Evolutionary conservation across 2,329 filamentous ascomycete genomes (phyloP).

Genomic region (Aureobasidium sp.): DNA sequence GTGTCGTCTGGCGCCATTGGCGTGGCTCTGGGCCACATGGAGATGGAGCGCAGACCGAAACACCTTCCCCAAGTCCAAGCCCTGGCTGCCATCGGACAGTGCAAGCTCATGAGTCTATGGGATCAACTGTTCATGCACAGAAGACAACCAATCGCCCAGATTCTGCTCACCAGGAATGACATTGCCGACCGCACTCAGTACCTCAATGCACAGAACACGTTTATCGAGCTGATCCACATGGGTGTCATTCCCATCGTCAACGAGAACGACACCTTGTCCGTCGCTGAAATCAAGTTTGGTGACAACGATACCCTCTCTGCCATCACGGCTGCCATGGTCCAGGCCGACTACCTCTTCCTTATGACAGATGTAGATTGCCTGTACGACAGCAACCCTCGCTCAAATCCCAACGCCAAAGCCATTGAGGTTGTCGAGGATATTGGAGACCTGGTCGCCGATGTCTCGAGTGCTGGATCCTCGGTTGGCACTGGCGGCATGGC

Average conservation of each 20-base stretch:
- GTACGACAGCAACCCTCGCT: conserved; percentile 91
- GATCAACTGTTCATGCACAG: conserved; percentile 85
- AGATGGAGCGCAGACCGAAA: conserved; percentile 79
- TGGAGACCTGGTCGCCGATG: conserved; percentile 71
- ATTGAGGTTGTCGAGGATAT: conserved; percentile 95
- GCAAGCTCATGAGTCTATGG: conserved; percentile 90
- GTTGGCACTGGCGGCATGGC: conserved; percentile 95
- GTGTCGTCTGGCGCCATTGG: conserved; percentile 97
- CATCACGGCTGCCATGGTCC: conserved; percentile 94
- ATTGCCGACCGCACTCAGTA: conserved; percentile 96
- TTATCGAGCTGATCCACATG: conserved; percentile 83
- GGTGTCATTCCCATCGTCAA: conserved; percentile 98
- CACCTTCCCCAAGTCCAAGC: conserved; percentile 87
- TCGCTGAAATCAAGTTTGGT: conserved; percentile 98
- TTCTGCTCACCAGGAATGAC: conserved; percentile 88
- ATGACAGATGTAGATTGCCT: conserved; percentile 99
- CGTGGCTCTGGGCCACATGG: conserved; percentile 84
- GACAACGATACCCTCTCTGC: conserved; percentile 97
- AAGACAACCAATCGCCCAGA: conserved; percentile 86
- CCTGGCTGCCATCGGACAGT: conserved; percentile 91
- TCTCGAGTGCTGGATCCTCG: conserved; percentile 80
- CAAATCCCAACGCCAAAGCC: conserved; percentile 73
- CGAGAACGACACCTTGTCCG: conserved; percentile 93
- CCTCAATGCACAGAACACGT: conserved; percentile 92
- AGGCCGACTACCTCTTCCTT: conserved; percentile 91